Conservation (phyloP, 371 early-diverging fungal genomes). For the Cokeromyces recurvatus region DNA sequence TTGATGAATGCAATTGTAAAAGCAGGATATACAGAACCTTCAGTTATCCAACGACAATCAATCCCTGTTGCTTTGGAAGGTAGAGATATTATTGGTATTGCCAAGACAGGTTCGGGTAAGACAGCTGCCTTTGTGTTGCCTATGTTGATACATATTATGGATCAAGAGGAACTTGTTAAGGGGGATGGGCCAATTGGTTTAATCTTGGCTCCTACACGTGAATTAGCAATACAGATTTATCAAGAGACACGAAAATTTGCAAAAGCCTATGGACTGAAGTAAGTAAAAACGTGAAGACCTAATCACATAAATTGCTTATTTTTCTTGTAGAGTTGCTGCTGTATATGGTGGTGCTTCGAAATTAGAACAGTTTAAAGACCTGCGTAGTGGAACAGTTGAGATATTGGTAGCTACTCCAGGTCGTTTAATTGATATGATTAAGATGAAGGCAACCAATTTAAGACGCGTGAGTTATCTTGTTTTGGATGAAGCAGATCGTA, state of each 20-base stretch:
- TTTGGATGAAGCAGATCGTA: conserved; percentile 93
- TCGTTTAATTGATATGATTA: conserved; percentile 93
- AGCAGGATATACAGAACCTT: conserved; percentile 67
- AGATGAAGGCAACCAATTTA: conserved; percentile 84
- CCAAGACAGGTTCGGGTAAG: conserved; percentile 83
- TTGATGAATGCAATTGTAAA: conserved; percentile 61
- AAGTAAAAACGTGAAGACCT: background rate
- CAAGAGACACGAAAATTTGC: conserved; percentile 77
- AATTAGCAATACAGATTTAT: conserved; percentile 88
- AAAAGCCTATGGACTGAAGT: conserved; percentile 65
- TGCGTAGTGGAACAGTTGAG: conserved; percentile 79
- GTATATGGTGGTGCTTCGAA: conserved; percentile 93
- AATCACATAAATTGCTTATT: no score
- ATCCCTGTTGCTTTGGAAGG: conserved; percentile 75
- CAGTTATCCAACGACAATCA: conserved; percentile 76
- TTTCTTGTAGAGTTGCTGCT: conserved; percentile 47
- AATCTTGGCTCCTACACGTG: conserved; percentile 83
- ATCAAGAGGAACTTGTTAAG: conserved; percentile 63
- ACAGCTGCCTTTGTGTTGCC: conserved; percentile 78
- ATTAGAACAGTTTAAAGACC: conserved; percentile 82
- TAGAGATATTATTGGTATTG: conserved; percentile 86
- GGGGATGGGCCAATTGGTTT: conserved; percentile 74
- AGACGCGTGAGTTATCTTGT: conserved; percentile 89
- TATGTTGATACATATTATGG: conserved; percentile 86
- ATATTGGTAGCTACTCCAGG: conserved; percentile 95